Conservation (phyloP, 106 monocot species). For the Dactylorhiza incarnata region DNA sequence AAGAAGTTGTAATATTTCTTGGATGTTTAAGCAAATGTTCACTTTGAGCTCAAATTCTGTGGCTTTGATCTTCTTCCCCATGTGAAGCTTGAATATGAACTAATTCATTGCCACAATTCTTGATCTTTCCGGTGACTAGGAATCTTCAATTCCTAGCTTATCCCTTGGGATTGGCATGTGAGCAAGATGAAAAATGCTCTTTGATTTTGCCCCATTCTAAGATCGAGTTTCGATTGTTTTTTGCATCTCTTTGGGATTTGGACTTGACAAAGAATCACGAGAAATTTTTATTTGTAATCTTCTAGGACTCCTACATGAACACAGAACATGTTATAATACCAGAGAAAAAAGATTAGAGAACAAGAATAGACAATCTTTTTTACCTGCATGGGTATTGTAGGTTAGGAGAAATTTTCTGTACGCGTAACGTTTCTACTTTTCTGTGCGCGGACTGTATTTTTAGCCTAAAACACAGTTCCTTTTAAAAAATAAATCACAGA, state of each 20-base stretch:
- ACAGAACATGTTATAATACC: neutral
- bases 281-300: slow-evolving; percentile 86
- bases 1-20: slow-evolving; percentile 37
- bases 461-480: too few species aligned
- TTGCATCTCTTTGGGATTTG: slow-evolving; percentile 85
- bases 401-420: too few species aligned
- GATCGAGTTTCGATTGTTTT: slow-evolving; percentile 83
- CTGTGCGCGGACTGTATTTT: too few species aligned
- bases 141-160: slow-evolving; percentile 30
- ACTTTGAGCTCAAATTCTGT: slow-evolving; percentile 51
- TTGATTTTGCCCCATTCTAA: slow-evolving; percentile 97
- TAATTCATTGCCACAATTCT: slow-evolving; percentile 91
- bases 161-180: slow-evolving; percentile 64
- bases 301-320: slow-evolving; percentile 81
- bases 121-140: slow-evolving; percentile 32
- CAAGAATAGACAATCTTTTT: neutral
- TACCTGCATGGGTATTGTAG: slow-evolving; percentile 97
- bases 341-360: neutral
- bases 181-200: slow-evolving; percentile 81
- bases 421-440: too few species aligned
- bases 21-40: slow-evolving; percentile 53
- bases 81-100: slow-evolving; percentile 79
- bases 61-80: slow-evolving; percentile 62
- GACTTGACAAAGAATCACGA: slow-evolving; percentile 98
- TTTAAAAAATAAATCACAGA: too few species aligned